phyloP scores from a whole-genome alignment of 768 basidiomycete genomes.

The Filobasidium floriforme region DNA sequence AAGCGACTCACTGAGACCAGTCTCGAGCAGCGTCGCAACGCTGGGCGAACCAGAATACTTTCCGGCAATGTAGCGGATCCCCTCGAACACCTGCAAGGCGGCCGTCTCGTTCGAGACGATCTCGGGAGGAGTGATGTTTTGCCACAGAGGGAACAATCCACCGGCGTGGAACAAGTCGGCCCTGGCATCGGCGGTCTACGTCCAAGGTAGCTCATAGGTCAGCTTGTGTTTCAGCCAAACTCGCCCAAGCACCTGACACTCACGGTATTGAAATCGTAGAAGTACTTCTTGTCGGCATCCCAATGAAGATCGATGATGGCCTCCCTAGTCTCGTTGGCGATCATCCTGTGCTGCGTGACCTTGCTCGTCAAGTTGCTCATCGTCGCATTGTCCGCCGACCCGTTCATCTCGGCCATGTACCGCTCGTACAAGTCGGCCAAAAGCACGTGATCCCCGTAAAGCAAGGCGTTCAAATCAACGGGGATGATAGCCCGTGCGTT shows the following conservation, averaged over 20 bases:
- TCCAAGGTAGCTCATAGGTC: too few species aligned
- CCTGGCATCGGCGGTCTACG: conserved; percentile 54
- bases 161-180: conserved; percentile 64
- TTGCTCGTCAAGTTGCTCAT: conserved; percentile 20
- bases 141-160: conserved; percentile 66
- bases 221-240: too few species aligned
- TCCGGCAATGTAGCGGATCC: conserved; percentile 68
- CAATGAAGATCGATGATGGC: conserved; percentile 81
- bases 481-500: conserved; percentile 65
- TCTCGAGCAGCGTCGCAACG: conserved; percentile 68
- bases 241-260: neutral
- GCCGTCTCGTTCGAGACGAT: conserved; percentile 54
- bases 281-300: conserved; percentile 53
- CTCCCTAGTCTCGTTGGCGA: conserved; percentile 55
- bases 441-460: conserved; percentile 53
- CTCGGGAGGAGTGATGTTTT: conserved; percentile 69
- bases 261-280: conserved; percentile 27
- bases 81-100: conserved; percentile 65
- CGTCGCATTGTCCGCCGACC: conserved; percentile 23
- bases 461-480: conserved; percentile 73
- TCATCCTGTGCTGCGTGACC: conserved; percentile 52
- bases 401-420: conserved; percentile 27
- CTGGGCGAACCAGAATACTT: conserved; percentile 71
- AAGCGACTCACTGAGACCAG: conserved; percentile 50
- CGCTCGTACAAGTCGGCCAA: conserved; percentile 41